Evolutionary conservation across 768 basidiomycete species (phyloP).

Genomic region (Tricholoma bakamatsutake): DNA sequence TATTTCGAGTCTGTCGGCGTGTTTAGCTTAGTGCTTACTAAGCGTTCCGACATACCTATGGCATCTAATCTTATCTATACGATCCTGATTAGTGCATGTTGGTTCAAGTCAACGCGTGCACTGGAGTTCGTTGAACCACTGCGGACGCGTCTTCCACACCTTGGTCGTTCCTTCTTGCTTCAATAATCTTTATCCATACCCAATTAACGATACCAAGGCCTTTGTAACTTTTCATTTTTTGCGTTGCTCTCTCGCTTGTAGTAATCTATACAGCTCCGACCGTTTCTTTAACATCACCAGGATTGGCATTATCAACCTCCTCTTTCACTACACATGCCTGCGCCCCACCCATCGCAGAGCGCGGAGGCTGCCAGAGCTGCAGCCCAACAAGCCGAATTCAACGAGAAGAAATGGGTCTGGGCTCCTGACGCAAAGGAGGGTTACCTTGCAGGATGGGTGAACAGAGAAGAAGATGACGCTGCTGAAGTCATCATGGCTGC

Average conservation of each 20-base stretch:
- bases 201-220: not conserved
- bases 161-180: not conserved
- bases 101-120: constrained; percentile 20
- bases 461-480: constrained; percentile 76
- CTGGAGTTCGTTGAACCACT: constrained; percentile 4
- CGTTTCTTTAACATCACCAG: not conserved
- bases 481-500: constrained; percentile 83
- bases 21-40: too few species aligned
- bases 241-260: not conserved
- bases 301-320: not conserved
- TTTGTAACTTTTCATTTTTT: not conserved
- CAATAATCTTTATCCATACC: not conserved
- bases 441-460: constrained; percentile 92
- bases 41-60: too few species aligned
- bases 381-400: constrained; percentile 91
- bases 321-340: constrained; percentile 34
- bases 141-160: not conserved
- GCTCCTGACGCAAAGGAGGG: constrained; percentile 89
- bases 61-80: constrained; percentile 15
- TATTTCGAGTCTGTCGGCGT: too few species aligned
- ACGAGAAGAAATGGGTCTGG: constrained; percentile 99
- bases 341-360: constrained; percentile 42
- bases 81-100: constrained; percentile 23
- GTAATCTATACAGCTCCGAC: not conserved
- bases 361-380: constrained; percentile 78